A percentile compares a stretch with the other conserved stretches of the same genome.
phyloP scores from a whole-genome alignment of 225 moss, liverwort and hornwort species.

The Pseudoscleropodium purum region DNA sequence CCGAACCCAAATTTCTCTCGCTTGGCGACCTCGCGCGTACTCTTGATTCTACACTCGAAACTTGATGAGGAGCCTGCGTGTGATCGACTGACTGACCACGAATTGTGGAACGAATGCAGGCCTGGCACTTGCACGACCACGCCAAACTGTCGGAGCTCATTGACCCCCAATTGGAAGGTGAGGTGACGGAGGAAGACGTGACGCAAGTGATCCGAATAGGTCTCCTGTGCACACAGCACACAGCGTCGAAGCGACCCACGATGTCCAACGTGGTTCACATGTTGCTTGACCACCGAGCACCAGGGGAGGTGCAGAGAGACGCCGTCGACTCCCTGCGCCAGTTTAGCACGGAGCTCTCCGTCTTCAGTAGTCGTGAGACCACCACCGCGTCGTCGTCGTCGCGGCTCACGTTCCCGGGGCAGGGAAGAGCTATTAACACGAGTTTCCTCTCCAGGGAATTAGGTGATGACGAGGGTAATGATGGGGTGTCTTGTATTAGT shows the following conservation, averaged over 20 bases:
- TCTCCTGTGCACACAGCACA: not conserved
- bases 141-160: not conserved
- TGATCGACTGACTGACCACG: not conserved
- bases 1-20: not conserved
- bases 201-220: not conserved
- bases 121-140: not conserved
- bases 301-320: not conserved
- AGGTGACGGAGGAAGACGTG: not conserved
- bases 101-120: not conserved
- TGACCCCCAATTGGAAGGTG: not conserved
- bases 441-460: not conserved
- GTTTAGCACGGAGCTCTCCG: not conserved
- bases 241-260: not conserved
- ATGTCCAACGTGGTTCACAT: not conserved
- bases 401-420: not conserved
- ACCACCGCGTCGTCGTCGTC: not conserved
- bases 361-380: not conserved
- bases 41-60: too few relatives aligned
- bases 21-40: too few relatives aligned
- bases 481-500: not conserved
- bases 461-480: not conserved
- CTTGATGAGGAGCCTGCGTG: too few relatives aligned
- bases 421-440: not conserved
- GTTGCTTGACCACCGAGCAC: not conserved
- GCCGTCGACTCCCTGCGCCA: too few relatives aligned